Base-by-base conservation (phyloP, 2,329 filamentous ascomycete genomes). In the Alternaria sp. region DNA sequence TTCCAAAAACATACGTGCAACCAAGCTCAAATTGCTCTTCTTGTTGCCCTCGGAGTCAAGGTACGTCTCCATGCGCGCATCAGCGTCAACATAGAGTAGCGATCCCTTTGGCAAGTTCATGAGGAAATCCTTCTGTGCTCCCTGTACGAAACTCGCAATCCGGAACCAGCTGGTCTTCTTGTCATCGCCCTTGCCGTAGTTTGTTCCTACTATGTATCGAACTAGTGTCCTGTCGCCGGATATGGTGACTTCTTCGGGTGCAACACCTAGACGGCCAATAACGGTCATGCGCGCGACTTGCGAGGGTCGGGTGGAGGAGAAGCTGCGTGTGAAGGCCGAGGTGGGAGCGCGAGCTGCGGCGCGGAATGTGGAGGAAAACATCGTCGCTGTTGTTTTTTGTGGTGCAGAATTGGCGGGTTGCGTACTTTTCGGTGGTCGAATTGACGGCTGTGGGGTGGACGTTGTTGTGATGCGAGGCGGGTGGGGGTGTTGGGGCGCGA, bases 161-260 rank as follows among this genome's bases (percentile, higher is more conserved):
- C 85, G 86, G 85, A 96, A 98, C 91, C 92, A 98, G 84, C 90
- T 95, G 30, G 91, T 92, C 76, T 88, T 86, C 75, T 88, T 85
- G 16, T 94, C 90, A 12, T 94, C 91, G 67, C 81, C 83, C 63
- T 84, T 81, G 14, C 93, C 93, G 61, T 78, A 79, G 78, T 83
- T 89, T 72, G 88, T 91, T 53, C 88, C 94, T 64, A 99, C 83
- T 5, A 88, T 82, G 78, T 97, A 98, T 72, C 86, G 87, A 74
- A 98, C 77, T 60, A 97, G 74, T 66, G 96, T 91, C 65, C 85
- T 85, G 63, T 94, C 94, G 60, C 93, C 93, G 54, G 83, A 89
- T 72, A 87, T 86, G 49, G 91, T 92, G 38, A 86, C 84, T 68
- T 93, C 74, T 84, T 97, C 94, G 60, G 95, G 94, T 54, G 88